Evolutionary conservation across 768 basidiomycete species (phyloP).

Genomic region (Hericium erinaceus): DNA sequence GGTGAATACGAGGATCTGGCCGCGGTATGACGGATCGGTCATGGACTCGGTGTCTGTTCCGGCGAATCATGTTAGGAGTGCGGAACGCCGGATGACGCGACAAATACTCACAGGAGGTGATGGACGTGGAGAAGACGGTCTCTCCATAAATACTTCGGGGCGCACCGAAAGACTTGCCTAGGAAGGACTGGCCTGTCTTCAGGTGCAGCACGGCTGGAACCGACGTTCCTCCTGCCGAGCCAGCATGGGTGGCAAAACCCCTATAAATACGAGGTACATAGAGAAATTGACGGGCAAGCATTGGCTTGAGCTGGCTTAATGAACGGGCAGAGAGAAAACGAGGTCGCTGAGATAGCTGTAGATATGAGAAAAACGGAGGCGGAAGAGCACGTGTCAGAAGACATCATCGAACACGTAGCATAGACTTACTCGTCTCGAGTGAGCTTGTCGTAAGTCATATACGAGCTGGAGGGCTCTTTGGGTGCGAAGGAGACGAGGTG

Average conservation of each 20-base stretch:
- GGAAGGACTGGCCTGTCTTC: conserved; percentile 89
- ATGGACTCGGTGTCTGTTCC: conserved; percentile 93
- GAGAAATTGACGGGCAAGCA: conserved; percentile 50
- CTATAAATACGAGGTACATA: conserved; percentile 43
- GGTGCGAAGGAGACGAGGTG: not conserved
- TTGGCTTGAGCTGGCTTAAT: conserved; percentile 27
- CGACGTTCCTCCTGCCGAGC: conserved; percentile 26
- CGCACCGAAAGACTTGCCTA: conserved; percentile 83
- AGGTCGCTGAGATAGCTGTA: conserved; percentile 83
- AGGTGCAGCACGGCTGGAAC: conserved; percentile 84
- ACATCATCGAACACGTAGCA: conserved; percentile 1
- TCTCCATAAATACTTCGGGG: conserved; percentile 86
- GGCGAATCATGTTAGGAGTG: conserved; percentile 6
- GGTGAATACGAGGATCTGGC: conserved; percentile 98
- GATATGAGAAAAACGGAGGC: not conserved
- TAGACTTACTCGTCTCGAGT: conserved; percentile 78
- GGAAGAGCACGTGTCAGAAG: conserved; percentile 15
- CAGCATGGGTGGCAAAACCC: conserved; percentile 60
- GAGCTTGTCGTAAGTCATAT: conserved; percentile 79
- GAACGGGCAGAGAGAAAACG: conserved; percentile 64
- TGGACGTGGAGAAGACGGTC: conserved; percentile 97
- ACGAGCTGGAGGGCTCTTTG: conserved; percentile 16
- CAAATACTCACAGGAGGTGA: conserved; percentile 78
- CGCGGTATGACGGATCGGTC: conserved; percentile 98
- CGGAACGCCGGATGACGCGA: not conserved